Percentiles rank a stretch among this genome's conserved stretches.
Conservation (phyloP, 2,329 filamentous ascomycete species). For the Aspergillus costaricaensis region DNA sequence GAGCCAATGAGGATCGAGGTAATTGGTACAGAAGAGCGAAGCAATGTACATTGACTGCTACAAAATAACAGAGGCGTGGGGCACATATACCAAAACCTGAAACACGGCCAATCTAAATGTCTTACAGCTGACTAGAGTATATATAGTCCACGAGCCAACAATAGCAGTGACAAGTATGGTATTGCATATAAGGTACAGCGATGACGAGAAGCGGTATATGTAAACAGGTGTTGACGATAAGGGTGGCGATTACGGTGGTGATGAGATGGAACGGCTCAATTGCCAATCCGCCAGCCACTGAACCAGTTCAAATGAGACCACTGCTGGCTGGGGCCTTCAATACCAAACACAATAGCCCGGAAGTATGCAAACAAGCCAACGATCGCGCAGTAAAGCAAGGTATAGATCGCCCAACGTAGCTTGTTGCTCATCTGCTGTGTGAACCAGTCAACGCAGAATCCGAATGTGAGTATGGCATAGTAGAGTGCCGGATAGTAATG, state of each 20-base stretch:
- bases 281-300: constrained; percentile 78
- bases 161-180: constrained; percentile 10
- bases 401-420: constrained; percentile 70
- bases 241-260: neutral
- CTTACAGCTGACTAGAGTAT: neutral
- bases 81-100: neutral
- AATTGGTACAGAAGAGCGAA: no score
- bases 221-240: neutral
- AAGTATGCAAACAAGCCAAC: constrained; percentile 87
- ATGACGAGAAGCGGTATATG: neutral
- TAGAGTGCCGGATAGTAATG: constrained; percentile 99
- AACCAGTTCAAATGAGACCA: constrained; percentile 97
- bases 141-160: neutral
- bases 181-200: neutral
- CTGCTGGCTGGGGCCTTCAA: constrained; percentile 79
- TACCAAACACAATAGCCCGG: constrained; percentile 93
- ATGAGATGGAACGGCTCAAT: constrained; percentile 13
- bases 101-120: neutral
- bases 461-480: constrained; percentile 87
- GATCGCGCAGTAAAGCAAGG: constrained; percentile 69
- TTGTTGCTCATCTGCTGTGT: constrained; percentile 66
- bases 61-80: no score
- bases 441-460: constrained; percentile 86
- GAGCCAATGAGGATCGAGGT: no score
- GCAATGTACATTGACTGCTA: no score